These are phyloP conservation scores for Rhynchosporium agropyri DNA, from an alignment of 2,329 filamentous ascomycete species.

Conservation along the genomic window DNA sequence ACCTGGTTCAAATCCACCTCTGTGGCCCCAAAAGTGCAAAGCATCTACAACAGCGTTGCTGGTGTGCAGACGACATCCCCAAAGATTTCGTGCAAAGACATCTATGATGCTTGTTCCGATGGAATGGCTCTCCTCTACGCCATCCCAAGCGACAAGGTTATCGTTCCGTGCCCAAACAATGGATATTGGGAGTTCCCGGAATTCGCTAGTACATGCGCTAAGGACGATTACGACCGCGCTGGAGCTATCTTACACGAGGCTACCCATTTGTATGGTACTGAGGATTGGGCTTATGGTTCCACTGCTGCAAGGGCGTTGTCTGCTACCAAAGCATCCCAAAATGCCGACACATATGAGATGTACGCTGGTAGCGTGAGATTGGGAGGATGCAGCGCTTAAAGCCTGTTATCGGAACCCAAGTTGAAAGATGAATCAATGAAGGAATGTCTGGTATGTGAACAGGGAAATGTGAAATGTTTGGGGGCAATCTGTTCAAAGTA, in stretches of 20 bases:
- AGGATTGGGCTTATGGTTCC: constrained; percentile 35
- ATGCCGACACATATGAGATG: constrained; percentile 39
- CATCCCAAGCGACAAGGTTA: constrained; percentile 30
- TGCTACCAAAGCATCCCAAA: constrained; percentile 30
- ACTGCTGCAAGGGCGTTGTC: constrained; percentile 29
- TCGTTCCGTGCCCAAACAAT: constrained; percentile 35
- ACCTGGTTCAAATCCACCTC: constrained; percentile 36
- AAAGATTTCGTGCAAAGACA: constrained; percentile 32
- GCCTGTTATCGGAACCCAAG: too few species aligned
- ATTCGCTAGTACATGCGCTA: constrained; percentile 26
- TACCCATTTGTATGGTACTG: constrained; percentile 35
- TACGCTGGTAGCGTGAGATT: constrained; percentile 35
- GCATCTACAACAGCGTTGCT: constrained; percentile 32
- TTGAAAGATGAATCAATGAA: too few species aligned
- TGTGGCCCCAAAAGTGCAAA: constrained; percentile 27
- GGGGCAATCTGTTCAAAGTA: too few species aligned
- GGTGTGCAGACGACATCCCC: constrained; percentile 33
- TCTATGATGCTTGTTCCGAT: constrained; percentile 32
- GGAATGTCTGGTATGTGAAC: too few species aligned
- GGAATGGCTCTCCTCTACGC: constrained; percentile 34
- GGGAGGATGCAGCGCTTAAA: constrained; percentile 28
- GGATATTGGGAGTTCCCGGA: constrained; percentile 34
- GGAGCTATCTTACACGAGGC: constrained; percentile 34
- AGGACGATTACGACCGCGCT: constrained; percentile 35
- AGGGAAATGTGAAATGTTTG: too few species aligned